phyloP scores from a whole-genome alignment of 345 rosid species.

The Aurinia saxatilis region DNA sequence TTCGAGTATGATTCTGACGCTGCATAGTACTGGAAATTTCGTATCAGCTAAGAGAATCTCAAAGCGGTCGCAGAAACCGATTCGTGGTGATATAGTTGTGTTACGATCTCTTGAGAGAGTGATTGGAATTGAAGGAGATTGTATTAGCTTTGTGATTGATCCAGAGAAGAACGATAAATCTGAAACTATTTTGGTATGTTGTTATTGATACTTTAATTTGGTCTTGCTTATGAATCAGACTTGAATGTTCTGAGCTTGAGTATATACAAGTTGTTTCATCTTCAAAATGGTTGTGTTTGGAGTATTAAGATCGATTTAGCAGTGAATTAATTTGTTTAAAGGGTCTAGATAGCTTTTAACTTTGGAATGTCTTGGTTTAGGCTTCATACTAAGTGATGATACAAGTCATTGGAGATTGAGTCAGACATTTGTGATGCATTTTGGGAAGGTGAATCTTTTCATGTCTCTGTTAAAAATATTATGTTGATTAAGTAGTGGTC shows the following conservation, averaged over 20 bases:
- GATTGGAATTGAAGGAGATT: slow-evolving; percentile 56
- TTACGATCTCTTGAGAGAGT: slow-evolving; percentile 60
- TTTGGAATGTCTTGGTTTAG: too few species aligned
- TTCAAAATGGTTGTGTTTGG: too few species aligned
- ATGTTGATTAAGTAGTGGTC: neutral
- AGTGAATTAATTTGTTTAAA: too few species aligned
- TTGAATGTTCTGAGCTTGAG: neutral
- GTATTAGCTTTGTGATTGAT: slow-evolving; percentile 39
- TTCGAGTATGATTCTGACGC: slow-evolving; percentile 74
- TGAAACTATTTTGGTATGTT: slow-evolving; percentile 40
- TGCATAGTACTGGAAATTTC: slow-evolving; percentile 41
- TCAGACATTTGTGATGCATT: too few species aligned
- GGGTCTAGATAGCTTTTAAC: too few species aligned
- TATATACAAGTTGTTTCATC: too few species aligned
- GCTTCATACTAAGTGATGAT: too few species aligned
- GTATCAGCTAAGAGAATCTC: slow-evolving; percentile 54
- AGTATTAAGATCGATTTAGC: too few species aligned
- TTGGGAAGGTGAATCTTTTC: too few species aligned
- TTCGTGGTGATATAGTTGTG: slow-evolving; percentile 58
- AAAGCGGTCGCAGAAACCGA: slow-evolving; percentile 33
- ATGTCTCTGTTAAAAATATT: neutral
- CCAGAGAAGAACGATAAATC: slow-evolving; percentile 33
- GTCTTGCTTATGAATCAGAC: slow-evolving; percentile 5
- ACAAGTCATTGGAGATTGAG: too few species aligned
- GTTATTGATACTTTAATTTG: too few species aligned